A percentile compares a stretch with the other conserved stretches of the same genome.
These are phyloP conservation scores for Penicillium waksmanii DNA, from an alignment of 495 filamentous ascomycete genomes.

Conservation along the genomic window DNA sequence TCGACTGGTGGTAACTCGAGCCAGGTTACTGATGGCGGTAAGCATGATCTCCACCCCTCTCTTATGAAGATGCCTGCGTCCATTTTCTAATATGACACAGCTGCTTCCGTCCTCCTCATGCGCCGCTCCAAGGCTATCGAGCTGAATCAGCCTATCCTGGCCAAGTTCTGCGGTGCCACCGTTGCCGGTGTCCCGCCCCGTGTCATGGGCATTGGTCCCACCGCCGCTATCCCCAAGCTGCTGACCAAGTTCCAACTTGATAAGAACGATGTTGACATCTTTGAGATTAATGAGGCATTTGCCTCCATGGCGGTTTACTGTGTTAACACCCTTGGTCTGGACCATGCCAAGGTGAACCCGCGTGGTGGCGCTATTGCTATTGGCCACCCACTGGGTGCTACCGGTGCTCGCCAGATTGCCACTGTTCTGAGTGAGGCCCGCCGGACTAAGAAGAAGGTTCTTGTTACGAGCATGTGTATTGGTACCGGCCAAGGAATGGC, in stretches of 20 bases:
- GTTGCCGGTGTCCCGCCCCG: constrained; percentile 87
- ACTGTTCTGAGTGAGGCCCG: constrained; percentile 83
- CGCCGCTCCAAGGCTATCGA: constrained; percentile 85
- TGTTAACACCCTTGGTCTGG: constrained; percentile 72
- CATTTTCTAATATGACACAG: constrained; percentile 38
- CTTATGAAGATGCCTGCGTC: not conserved
- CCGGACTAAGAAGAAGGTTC: constrained; percentile 77
- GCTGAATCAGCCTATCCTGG: constrained; percentile 88
- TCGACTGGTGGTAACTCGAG: constrained; percentile 94
- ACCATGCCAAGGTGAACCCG: constrained; percentile 86
- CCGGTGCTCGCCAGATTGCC: constrained; percentile 78
- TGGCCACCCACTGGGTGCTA: constrained; percentile 81
- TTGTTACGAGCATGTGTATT: constrained; percentile 88
- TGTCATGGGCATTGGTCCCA: constrained; percentile 97
- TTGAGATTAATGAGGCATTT: constrained; percentile 97
- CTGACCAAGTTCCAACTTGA: constrained; percentile 76
- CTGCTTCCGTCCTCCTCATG: constrained; percentile 91
- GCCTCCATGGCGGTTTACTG: constrained; percentile 98
- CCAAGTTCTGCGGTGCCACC: constrained; percentile 91
- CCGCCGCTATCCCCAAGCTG: constrained; percentile 93
- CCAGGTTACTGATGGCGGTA: constrained; percentile 90
- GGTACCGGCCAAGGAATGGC: constrained; percentile 86
- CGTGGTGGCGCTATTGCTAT: constrained; percentile 80
- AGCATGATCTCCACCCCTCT: constrained; percentile 15
- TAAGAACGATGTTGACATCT: constrained; percentile 83